Conservation (phyloP, 495 filamentous ascomycete genomes). For the Penicillium paxilli region DNA sequence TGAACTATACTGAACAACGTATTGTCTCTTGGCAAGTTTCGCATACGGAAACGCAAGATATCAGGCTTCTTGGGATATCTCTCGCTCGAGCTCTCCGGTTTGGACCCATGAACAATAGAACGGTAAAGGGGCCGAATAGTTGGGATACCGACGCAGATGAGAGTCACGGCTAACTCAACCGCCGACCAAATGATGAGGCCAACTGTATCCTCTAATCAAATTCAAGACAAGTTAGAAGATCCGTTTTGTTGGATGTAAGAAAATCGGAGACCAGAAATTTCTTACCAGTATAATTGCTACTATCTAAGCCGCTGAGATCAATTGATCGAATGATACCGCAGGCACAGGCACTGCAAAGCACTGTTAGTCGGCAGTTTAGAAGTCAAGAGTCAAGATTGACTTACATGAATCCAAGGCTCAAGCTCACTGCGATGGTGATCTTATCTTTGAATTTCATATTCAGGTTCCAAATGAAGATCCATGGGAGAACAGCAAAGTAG, state of each 20-base stretch:
- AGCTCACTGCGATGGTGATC: constrained; percentile 23
- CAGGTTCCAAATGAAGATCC: constrained; percentile 25
- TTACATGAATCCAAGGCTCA: constrained; percentile 23
- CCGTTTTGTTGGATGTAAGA: background rate
- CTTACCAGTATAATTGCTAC: constrained; percentile 22
- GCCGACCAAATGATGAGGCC: constrained; percentile 20
- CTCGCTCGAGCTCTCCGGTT: constrained; percentile 7
- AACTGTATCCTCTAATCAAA: constrained; percentile 16
- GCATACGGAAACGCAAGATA: constrained; percentile 7
- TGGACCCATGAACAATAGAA: constrained; percentile 14
- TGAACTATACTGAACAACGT: constrained; percentile 3
- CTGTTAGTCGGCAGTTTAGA: background rate
- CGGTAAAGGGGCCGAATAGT: constrained; percentile 21
- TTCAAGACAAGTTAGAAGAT: background rate
- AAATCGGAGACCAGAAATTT: too few relatives aligned
- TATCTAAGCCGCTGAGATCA: constrained; percentile 15
- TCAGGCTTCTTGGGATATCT: constrained; percentile 9
- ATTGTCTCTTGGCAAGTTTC: constrained; percentile 4
- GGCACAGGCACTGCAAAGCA: constrained; percentile 9
- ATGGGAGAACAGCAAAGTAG: constrained; percentile 23
- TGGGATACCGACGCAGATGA: constrained; percentile 23
- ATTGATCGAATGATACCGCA: constrained; percentile 22
- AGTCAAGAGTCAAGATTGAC: background rate
- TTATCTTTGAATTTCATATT: constrained; percentile 26
- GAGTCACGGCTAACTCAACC: constrained; percentile 20